Conservation (phyloP, 768 basidiomycete genomes). For the Baorangia bicolor region DNA sequence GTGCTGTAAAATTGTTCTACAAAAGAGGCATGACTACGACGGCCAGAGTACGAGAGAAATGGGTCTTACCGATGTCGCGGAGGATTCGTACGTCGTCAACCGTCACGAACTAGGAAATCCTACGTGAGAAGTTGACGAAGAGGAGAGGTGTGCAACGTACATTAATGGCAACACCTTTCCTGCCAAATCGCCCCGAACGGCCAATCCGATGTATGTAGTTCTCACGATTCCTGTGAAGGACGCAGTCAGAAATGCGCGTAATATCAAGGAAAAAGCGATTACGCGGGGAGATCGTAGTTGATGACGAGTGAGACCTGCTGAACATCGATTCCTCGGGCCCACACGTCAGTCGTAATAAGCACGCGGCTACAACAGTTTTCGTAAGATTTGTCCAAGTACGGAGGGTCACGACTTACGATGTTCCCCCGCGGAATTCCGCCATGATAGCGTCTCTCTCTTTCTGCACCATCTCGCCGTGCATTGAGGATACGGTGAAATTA, state of each 20-base stretch:
- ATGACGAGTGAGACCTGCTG: constrained; percentile 97
- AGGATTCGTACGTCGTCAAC: constrained; percentile 95
- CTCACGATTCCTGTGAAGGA: constrained; percentile 75
- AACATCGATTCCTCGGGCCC: constrained; percentile 98
- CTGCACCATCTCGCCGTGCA: constrained; percentile 97
- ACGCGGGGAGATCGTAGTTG: constrained; percentile 95
- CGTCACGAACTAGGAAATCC: constrained; percentile 70
- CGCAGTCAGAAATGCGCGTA: constrained; percentile 11
- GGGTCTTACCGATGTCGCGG: constrained; percentile 84
- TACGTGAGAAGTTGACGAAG: constrained; percentile 14
- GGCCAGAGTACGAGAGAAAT: neutral
- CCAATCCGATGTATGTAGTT: constrained; percentile 99
- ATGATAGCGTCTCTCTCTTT: constrained; percentile 95
- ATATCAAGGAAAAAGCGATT: constrained; percentile 31
- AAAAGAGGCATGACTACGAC: constrained; percentile 10
- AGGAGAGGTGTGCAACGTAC: constrained; percentile 45
- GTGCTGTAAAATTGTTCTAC: constrained; percentile 96
- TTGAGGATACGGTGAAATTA: constrained; percentile 97
- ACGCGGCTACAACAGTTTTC: constrained; percentile 61
- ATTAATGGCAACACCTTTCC: constrained; percentile 99
- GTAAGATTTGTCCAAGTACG: constrained; percentile 5
- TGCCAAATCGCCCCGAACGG: constrained; percentile 96
- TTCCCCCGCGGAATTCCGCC: constrained; percentile 93
- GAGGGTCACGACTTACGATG: constrained; percentile 58
- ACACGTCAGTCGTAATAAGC: constrained; percentile 93